Evolutionary conservation across 2,329 filamentous ascomycete species (phyloP), one percentile per base, ranked within the genome.

Genomic region (Claviceps arundinis): DNA sequence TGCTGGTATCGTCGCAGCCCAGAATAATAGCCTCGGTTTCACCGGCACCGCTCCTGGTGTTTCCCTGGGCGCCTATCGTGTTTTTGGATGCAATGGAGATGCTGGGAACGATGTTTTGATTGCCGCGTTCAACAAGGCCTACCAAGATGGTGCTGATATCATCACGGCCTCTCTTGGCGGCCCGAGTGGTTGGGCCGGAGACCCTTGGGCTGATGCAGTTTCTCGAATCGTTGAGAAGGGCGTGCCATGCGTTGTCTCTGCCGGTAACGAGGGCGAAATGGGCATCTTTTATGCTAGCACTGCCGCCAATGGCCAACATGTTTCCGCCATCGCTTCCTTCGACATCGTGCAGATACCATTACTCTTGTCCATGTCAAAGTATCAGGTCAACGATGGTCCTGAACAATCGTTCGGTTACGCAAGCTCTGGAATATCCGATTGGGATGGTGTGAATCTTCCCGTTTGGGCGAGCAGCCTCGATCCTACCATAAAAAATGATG

Each of bases 1-100:
- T 19, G 72, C 79, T 1, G 81, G 82, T 37, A 82, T 80, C 55
- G 73, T 85, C 43, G 81, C 78, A 2, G 80, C 79, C 1, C 75
- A 81, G 61, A 61, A 65, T 44, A 71, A 80, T 59, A 62, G 68
- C 0, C 72, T 73, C 41, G 73, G 73, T n/a, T 77, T 81, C 58
- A 75, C 74, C 16, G 80, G 80, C 16, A 77, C 73, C 8, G 79
- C 78, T 0, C 74, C 76, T 0, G 76, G 72, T 40, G 79, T 78
- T 1, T 76, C 67, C 1, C 67, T 84, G 1, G 77, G 77, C 44
- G 70, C 73, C 46, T 83, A 77, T 66, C 72, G 73, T 46, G 75
- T 81, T 3, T 80, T 82, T 53, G 77, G 77, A 45, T 82, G 78
- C 61, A 53, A 60, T 1, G 78, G 76, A 38, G 61, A 66, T 37